Evolutionary conservation across 768 basidiomycete species (phyloP).

Genomic region (Pholiota molesta): DNA sequence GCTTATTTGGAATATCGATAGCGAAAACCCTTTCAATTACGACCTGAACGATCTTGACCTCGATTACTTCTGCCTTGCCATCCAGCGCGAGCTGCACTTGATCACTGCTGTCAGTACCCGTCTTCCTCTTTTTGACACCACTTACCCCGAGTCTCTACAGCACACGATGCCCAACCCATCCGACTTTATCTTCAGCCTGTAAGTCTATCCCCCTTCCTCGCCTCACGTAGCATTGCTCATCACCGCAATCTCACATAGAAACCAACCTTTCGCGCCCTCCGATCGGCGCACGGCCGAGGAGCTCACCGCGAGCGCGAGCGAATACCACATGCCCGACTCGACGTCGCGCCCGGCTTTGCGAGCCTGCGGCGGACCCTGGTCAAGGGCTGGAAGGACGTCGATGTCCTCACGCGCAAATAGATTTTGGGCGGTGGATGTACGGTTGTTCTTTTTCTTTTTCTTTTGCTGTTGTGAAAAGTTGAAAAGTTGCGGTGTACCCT

Average conservation of each 20-base stretch:
- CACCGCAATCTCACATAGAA: slow-evolving; percentile 29
- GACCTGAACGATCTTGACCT: slow-evolving; percentile 71
- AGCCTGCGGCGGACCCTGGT: slow-evolving; percentile 44
- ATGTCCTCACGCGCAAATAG: slow-evolving; percentile 16
- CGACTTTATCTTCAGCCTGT: slow-evolving; percentile 56
- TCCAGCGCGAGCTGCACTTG: slow-evolving; percentile 71
- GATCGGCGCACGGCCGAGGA: slow-evolving; percentile 61
- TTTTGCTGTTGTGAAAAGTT: too few relatives aligned
- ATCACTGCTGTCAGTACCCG: slow-evolving; percentile 62
- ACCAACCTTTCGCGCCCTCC: slow-evolving; percentile 72
- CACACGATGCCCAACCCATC: slow-evolving; percentile 58
- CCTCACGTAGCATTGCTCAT: too few relatives aligned
- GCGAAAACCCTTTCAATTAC: slow-evolving; percentile 71
- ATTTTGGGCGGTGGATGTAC: not conserved
- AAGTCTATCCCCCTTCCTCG: not conserved
- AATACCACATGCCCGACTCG: slow-evolving; percentile 35
- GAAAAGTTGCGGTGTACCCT: too few relatives aligned
- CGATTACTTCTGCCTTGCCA: slow-evolving; percentile 66
- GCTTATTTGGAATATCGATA: slow-evolving; percentile 20
- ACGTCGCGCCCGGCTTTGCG: slow-evolving; percentile 33
- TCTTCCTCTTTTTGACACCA: not conserved
- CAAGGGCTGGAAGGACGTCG: slow-evolving; percentile 45
- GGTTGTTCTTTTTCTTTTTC: too few relatives aligned
- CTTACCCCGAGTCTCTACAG: slow-evolving; percentile 28
- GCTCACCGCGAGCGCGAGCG: slow-evolving; percentile 34